Conservation (phyloP, 768 basidiomycete species). For the Pleurotus sapidus region DNA sequence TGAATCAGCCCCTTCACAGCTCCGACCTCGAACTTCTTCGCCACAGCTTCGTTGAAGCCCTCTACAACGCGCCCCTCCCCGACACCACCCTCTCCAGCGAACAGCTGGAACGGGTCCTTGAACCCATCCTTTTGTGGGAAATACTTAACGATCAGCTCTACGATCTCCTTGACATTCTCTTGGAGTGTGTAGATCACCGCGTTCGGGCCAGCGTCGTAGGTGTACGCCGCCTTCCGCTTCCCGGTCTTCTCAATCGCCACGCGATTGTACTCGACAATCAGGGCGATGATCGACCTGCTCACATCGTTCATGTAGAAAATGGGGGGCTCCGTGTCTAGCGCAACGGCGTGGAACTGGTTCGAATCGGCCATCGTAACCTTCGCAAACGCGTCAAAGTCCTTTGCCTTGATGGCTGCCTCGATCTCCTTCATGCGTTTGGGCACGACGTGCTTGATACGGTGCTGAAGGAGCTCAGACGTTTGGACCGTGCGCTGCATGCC, state of each 20-base stretch:
- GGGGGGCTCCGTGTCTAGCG: constrained; percentile 94
- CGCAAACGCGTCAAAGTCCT: constrained; percentile 89
- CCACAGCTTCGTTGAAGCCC: constrained; percentile 80
- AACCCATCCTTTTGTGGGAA: constrained; percentile 85
- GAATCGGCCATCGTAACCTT: constrained; percentile 95
- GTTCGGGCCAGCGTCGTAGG: constrained; percentile 99
- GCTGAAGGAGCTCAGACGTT: constrained; percentile 83
- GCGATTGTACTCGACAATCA: constrained; percentile 93
- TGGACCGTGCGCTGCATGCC: constrained; percentile 99
- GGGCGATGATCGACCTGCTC: constrained; percentile 84
- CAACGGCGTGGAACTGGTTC: constrained; percentile 98
- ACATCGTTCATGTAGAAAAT: constrained; percentile 99
- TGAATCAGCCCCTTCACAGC: constrained; percentile 90
- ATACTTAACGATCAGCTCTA: constrained; percentile 72
- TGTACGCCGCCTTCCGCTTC: constrained; percentile 87
- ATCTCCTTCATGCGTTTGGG: constrained; percentile 85
- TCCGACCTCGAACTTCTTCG: constrained; percentile 68
- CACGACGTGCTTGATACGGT: constrained; percentile 85
- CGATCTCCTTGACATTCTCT: constrained; percentile 74
- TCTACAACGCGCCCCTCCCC: constrained; percentile 48
- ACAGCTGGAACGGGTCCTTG: constrained; percentile 72
- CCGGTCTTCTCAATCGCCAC: constrained; percentile 52
- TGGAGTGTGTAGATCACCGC: constrained; percentile 92
- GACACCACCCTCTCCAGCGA: constrained; percentile 32
- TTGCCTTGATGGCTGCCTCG: constrained; percentile 68